A percentile compares a stretch with the other conserved stretches of the same genome.
phyloP scores from a whole-genome alignment of 2,329 filamentous ascomycete genomes.

The Pezicula rhizophila region DNA sequence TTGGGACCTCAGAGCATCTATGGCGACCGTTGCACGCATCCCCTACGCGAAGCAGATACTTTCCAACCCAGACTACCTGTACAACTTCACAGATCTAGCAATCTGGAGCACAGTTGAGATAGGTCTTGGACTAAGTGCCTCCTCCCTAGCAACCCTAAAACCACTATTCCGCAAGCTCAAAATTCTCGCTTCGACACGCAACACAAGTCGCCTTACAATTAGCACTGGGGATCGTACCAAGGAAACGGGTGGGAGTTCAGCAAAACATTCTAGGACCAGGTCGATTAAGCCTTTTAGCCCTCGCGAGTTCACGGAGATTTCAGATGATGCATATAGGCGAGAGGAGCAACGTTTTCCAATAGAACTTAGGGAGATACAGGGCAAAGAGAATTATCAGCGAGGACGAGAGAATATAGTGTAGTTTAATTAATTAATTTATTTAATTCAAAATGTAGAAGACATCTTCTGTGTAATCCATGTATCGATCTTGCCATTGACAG shows the following conservation, averaged over 20 bases:
- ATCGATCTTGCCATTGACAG: too few species aligned
- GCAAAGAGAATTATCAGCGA: too few species aligned
- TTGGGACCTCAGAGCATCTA: slow-evolving; percentile 24
- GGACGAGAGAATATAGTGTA: too few species aligned
- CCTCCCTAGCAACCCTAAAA: slow-evolving; percentile 31
- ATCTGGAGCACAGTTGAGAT: slow-evolving; percentile 34
- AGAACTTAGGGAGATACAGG: too few species aligned
- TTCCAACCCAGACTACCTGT: slow-evolving; percentile 28
- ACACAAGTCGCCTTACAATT: not conserved
- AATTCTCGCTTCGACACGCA: slow-evolving; percentile 5
- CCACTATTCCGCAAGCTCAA: slow-evolving; percentile 22
- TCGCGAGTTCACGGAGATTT: not conserved
- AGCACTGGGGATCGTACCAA: not conserved
- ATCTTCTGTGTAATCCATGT: too few species aligned
- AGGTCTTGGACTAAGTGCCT: slow-evolving; percentile 30
- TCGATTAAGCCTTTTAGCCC: not conserved
- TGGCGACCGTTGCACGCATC: slow-evolving; percentile 32
- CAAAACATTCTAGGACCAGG: not conserved
- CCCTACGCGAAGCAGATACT: slow-evolving; percentile 31
- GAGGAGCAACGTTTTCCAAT: too few species aligned
- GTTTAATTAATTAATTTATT: too few species aligned
- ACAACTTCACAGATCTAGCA: slow-evolving; percentile 31
- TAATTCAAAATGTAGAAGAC: too few species aligned
- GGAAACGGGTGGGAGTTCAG: not conserved
- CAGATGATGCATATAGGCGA: not conserved